phyloP scores from a whole-genome alignment of 2,329 filamentous ascomycete species.

The Fusarium chuoi region DNA sequence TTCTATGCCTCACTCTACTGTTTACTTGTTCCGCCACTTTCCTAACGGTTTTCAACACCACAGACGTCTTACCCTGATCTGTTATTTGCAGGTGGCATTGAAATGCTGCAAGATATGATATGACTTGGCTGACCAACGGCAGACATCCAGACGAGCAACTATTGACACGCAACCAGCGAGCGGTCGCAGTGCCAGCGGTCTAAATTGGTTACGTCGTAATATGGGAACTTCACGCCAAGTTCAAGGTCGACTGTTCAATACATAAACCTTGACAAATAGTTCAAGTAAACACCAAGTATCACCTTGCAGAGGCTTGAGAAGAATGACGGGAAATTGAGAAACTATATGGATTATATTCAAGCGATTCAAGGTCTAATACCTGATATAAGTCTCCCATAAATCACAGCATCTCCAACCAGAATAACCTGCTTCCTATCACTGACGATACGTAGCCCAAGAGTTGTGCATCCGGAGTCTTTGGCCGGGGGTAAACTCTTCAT shows the following conservation, averaged over 20 bases:
- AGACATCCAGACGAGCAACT: neutral
- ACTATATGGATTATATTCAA: neutral
- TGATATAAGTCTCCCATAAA: neutral
- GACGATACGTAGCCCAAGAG: neutral
- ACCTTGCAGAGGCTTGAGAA: fast-evolving
- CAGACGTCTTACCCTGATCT: neutral
- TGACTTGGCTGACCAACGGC: neutral
- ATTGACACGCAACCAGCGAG: fast-evolving
- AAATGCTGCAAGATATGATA: neutral
- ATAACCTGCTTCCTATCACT: neutral
- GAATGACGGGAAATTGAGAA: neutral
- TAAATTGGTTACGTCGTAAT: fast-evolving
- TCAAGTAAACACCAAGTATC: neutral
- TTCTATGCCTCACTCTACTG: neutral
- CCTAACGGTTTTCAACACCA: neutral
- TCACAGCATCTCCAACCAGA: neutral
- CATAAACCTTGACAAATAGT: neutral
- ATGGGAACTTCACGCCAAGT: too few relatives aligned
- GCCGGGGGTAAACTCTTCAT: slow-evolving; percentile 2
- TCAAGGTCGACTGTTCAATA: neutral
- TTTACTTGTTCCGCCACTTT: neutral
- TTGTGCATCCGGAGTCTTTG: neutral
- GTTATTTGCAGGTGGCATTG: too few relatives aligned
- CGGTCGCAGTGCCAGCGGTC: fast-evolving
- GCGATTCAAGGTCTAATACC: neutral